Evolutionary conservation across 352 stramenopile species (phyloP), one percentile per base, ranked within the genome.

Genomic region (Phytophthora pluvialis): DNA sequence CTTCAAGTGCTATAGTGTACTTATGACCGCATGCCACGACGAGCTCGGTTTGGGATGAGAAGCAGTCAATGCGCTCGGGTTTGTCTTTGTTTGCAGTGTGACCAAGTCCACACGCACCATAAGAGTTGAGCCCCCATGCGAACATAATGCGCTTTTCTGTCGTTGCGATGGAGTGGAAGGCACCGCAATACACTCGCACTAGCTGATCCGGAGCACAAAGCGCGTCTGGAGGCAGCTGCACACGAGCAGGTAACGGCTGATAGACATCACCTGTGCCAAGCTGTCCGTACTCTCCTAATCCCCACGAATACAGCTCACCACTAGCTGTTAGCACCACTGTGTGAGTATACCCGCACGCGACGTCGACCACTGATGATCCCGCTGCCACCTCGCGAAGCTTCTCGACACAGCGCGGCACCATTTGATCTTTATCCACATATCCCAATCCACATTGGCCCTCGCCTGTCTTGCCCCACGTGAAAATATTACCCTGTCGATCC

Each of bases 271-370:
- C 89, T 49, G 95, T 94, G 5, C 93, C 93, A 13, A 97, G 83
- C 35, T 96, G 81, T 0, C 93, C 93, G 56, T 97, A 97, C 55
- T 98, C 89, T 25, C 93, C 93, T 4, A 93, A 67, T 33, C 93
- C 93, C 90, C 89, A 97, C 11, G 89, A 94, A 65, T 91, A 97
- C 15, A 97, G 63, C 38, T 97, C 86, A 4, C 89, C 88, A 26
- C 69, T 73, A 1, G 73, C 80, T 1, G 88, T 90, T 11, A 97
- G 62, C 12, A 89, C 89, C 13, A 97, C 48, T 0, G 88, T 97
- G 71, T 98, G 92, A 9, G 86, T 97, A 64, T 95, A 93, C 15
- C 90, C 90, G 43, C 83, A 95, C 7, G 84, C 83, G 29, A 97
- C 65, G 44, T 93, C 81, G 3, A 93, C 56, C n/a, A 88, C 70